Percentiles rank a stretch among this genome's conserved stretches.
These are phyloP conservation scores for Candida ovalis DNA, from an alignment of 805 yeast genomes.

Conservation along the genomic window DNA sequence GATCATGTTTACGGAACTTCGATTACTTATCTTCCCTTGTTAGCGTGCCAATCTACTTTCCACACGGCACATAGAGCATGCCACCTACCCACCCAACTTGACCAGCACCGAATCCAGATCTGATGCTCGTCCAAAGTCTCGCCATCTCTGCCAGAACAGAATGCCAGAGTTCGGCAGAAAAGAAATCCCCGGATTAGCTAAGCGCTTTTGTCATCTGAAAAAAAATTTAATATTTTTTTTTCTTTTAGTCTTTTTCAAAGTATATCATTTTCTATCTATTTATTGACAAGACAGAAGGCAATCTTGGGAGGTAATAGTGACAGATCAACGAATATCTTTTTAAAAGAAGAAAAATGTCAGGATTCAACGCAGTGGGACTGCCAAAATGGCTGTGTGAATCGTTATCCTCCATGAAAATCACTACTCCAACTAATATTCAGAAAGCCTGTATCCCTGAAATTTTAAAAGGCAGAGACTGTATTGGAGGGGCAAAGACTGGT, in stretches of 20 bases:
- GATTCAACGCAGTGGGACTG: slow-evolving; percentile 53
- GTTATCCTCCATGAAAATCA: slow-evolving; percentile 74
- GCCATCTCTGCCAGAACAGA: background rate
- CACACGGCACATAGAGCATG: no score
- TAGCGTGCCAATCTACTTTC: background rate
- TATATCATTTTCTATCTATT: no score
- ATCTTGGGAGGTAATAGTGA: no score
- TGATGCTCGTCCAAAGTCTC: no score
- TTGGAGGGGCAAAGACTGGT: slow-evolving; percentile 98
- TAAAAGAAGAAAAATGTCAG: slow-evolving; percentile 9
- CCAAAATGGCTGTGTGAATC: slow-evolving; percentile 87
- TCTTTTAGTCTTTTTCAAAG: background rate
- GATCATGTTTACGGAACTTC: slow-evolving; percentile 30
- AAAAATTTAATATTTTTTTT: background rate
- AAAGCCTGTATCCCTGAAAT: slow-evolving; percentile 84
- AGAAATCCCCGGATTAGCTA: background rate
- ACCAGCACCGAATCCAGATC: background rate
- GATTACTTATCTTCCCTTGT: no score
- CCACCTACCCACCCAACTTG: no score
- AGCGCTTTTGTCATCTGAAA: background rate
- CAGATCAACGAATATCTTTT: no score
- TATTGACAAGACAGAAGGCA: background rate
- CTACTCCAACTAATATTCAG: slow-evolving; percentile 84
- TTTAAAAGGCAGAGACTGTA: slow-evolving; percentile 80
- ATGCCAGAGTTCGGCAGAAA: background rate